Base-by-base conservation (phyloP, 2,329 filamentous ascomycete genomes). In the Blumeria graminis region DNA sequence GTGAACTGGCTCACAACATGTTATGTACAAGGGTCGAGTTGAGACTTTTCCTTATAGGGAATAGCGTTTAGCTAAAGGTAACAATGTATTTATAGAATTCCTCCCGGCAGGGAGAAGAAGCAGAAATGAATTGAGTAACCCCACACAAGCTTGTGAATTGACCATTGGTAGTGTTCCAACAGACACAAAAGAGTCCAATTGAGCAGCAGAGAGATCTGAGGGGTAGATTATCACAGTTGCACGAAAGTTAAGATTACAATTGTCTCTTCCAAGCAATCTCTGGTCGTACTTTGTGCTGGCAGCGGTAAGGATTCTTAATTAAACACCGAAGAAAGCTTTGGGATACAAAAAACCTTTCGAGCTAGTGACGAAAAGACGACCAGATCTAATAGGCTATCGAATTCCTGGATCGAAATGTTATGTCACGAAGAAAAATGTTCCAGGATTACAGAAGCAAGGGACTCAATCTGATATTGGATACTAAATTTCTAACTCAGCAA, bases 371-470 rank as follows among this genome's bases (percentile, higher is more conserved):
- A 51, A 51, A 33, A 51, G 46, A 51, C 16, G 46, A 51, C 46
- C 28, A 51, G 46, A 51, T 51, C 46, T 51, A 51, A 6, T 4
- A 51, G n/a, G 46, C n/a, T 51, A 51, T n/a, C 46, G 46, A 51
- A 51, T 51, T 33, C 46, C n/a, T 34, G 46, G 46, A 6, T 51
- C 46, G n/a, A 51, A 51, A 51, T 51, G n/a, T 11, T 51, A 51
- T 33, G 46, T 51, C 46, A 51, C 28, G 9, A 51, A 51, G 46
- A 51, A 51, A 51, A 51, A 51, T 32, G 32, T 51, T 51, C 46
- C 22, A 28, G 46, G 6, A 51, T 33, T 51, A 28, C 46, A 51
- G 28, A 51, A 51, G 22, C 46, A 51, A 51, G 46, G 6, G 22
- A 51, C 16, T 51, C 22, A 11, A 51, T 51, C 46, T 32, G n/a